Evolutionary conservation across 2,329 filamentous ascomycete species (phyloP).

Genomic region (Huntiella omanensis): DNA sequence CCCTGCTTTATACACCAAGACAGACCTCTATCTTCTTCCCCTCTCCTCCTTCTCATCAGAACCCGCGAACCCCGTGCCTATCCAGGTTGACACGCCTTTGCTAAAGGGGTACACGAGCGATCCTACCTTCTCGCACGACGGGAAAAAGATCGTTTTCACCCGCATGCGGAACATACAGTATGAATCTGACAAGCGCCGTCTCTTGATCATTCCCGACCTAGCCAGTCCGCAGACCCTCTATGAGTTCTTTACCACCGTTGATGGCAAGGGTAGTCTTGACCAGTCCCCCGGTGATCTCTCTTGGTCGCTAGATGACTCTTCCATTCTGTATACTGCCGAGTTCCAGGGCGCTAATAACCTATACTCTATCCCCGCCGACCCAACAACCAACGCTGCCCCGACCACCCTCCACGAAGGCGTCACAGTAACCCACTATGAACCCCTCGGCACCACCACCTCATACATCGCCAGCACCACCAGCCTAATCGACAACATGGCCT

Average conservation of each 20-base stretch:
- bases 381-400: slow-evolving; percentile 29
- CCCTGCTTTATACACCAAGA: slow-evolving; percentile 59
- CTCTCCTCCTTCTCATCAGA: slow-evolving; percentile 38
- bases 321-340: slow-evolving; percentile 58
- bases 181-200: slow-evolving; percentile 58
- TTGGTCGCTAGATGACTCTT: slow-evolving; percentile 40
- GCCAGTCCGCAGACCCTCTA: slow-evolving; percentile 35
- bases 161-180: slow-evolving; percentile 63
- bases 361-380: slow-evolving; percentile 39
- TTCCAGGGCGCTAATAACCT: slow-evolving; percentile 43
- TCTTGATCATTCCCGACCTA: slow-evolving; percentile 46
- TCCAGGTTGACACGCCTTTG: slow-evolving; percentile 32
- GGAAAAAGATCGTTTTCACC: slow-evolving; percentile 53
- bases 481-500: slow-evolving; percentile 53
- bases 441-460: slow-evolving; percentile 27
- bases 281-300: slow-evolving; percentile 34
- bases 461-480: slow-evolving; percentile 51
- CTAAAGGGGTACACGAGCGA: slow-evolving; percentile 44
- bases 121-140: slow-evolving; percentile 58
- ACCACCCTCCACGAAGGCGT: slow-evolving; percentile 32
- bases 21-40: slow-evolving; percentile 58
- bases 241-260: slow-evolving; percentile 41
- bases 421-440: slow-evolving; percentile 32
- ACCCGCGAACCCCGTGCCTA: slow-evolving; percentile 17
- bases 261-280: slow-evolving; percentile 45